Evolutionary conservation across 2,329 filamentous ascomycete genomes (phyloP).

Genomic region (Bipolaris bicolor): DNA sequence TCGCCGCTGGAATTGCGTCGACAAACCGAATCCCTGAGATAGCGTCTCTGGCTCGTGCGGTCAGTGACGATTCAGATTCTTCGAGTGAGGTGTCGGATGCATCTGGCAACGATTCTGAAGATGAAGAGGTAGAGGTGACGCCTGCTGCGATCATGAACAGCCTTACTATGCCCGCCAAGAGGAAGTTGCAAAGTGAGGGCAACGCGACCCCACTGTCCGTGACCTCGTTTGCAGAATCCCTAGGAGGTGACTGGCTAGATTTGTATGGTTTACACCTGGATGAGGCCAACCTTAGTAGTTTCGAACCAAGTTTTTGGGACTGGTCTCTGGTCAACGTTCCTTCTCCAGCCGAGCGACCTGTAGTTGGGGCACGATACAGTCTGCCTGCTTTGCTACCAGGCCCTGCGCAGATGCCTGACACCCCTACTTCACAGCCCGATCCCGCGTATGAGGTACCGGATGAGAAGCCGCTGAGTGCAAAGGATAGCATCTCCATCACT

Average conservation of each 20-base stretch:
- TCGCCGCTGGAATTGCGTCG: conserved; percentile 35
- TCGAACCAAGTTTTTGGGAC: conserved; percentile 47
- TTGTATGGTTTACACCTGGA: conserved; percentile 37
- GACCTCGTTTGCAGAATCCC: conserved; percentile 44
- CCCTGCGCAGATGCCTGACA: conserved; percentile 36
- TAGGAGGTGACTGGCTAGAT: conserved; percentile 38
- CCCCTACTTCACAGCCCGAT: conserved; percentile 45
- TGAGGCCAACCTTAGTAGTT: conserved; percentile 28
- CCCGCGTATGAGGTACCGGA: conserved; percentile 31
- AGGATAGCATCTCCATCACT: conserved; percentile 69
- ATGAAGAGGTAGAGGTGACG: conserved; percentile 20
- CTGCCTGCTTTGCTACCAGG: conserved; percentile 38
- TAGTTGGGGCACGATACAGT: conserved; percentile 30
- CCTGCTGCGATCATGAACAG: conserved; percentile 26
- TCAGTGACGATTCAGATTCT: conserved; percentile 37
- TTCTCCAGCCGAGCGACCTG: conserved; percentile 30
- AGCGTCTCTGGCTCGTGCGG: conserved; percentile 19
- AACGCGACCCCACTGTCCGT: conserved; percentile 46
- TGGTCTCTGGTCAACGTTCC: conserved; percentile 46
- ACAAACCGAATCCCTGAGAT: conserved; percentile 26
- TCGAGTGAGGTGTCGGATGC: conserved; percentile 34
- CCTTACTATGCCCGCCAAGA: conserved; percentile 34
- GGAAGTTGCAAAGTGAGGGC: conserved; percentile 45
- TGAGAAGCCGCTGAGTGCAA: conserved; percentile 52
- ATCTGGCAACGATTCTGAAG: conserved; percentile 33